Base-by-base conservation (phyloP, 2,329 filamentous ascomycete species). In the Xylariaceae sp. region DNA sequence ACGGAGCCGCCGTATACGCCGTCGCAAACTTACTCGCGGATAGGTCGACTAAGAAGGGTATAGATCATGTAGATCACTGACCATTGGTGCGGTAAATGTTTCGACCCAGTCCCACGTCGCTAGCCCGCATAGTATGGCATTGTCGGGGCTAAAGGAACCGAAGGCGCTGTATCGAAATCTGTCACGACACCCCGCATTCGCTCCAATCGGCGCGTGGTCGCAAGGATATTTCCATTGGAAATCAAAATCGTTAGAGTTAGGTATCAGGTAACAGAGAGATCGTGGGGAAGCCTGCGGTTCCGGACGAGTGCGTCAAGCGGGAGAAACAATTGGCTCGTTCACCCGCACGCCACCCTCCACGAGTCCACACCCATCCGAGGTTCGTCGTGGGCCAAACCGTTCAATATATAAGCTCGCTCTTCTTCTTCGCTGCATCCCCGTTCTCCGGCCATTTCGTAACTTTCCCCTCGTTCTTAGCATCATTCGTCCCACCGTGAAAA, bases 1-100 rank as follows among this genome's bases (percentile, higher is more conserved):
- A 9, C 19, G 29, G 19, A 27, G 19, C 3, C 40, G n/a, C 39
- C 39, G n/a, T n/a, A 26, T 19, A 37, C 35, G 35, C 35, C 35
- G 35, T 42, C n/a, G 40, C 19, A 8, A 6, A 34, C 29, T 35
- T 47, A 9, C 31, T 35, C 45, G 34, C 34, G 45, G 5, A 27
- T 26, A 35, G 26, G n/a, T 30, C 4, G 41, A 44, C 26, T 45
- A n/a, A n/a, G 39, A 19, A 19, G 12, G 39, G 39, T 19, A 19
- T 19, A 40, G 39, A 40, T 1, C 35, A 34, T 6, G 39, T 30
- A n/a, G 30, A 56, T 48, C 29, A 51, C 45, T 49, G 44, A 45
- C 58, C 57, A 61, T 61, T 61, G 57, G 59, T 58, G 59, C 59
- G 59, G 59, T 37, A 60, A 56, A 51, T 40, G 29, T n/a, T 48